A percentile compares a stretch with the other conserved stretches of the same genome.
These are phyloP conservation scores for Aspergillus udagawae DNA, from an alignment of 2,329 filamentous ascomycete genomes.

Conservation along the genomic window DNA sequence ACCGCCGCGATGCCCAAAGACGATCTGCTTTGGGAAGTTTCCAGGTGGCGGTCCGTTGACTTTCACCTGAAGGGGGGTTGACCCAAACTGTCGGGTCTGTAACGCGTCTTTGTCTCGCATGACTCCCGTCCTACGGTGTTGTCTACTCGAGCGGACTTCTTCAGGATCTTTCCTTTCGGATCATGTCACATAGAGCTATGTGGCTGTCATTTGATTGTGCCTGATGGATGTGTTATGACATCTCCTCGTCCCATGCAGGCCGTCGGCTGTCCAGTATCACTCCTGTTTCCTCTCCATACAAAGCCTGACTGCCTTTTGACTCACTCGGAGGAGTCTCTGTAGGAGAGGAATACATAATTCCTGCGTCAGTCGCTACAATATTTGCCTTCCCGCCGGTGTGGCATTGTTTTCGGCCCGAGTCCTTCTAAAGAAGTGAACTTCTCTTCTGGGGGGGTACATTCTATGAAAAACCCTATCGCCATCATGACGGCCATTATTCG, in stretches of 20 bases:
- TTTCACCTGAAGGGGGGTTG: conserved; percentile 22
- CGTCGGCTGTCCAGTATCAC: conserved; percentile 4
- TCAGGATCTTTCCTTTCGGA: conserved; percentile 16
- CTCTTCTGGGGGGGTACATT: conserved; percentile 8
- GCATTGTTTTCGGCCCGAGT: conserved; percentile 9
- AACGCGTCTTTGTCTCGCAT: conserved; percentile 15
- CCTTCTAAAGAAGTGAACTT: not conserved
- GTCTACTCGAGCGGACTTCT: conserved; percentile 6
- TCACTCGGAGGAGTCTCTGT: not conserved
- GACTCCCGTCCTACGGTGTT: not conserved
- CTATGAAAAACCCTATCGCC: conserved; percentile 23
- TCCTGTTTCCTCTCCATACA: conserved; percentile 1
- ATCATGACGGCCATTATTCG: conserved; percentile 29
- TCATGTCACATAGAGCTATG: conserved; percentile 16
- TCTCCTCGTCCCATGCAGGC: conserved; percentile 21
- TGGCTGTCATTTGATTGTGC: conserved; percentile 13
- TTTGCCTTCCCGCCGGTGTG: not conserved
- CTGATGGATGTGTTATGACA: conserved; percentile 18
- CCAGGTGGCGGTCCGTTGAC: conserved; percentile 9
- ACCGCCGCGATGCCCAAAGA: conserved; percentile 15
- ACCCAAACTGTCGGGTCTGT: conserved; percentile 26
- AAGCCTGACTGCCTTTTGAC: not conserved
- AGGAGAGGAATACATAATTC: not conserved
- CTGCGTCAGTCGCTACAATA: not conserved
- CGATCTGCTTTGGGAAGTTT: conserved; percentile 7